phyloP scores from a whole-genome alignment of 2,329 filamentous ascomycete genomes.

The Microcera coccophila region DNA sequence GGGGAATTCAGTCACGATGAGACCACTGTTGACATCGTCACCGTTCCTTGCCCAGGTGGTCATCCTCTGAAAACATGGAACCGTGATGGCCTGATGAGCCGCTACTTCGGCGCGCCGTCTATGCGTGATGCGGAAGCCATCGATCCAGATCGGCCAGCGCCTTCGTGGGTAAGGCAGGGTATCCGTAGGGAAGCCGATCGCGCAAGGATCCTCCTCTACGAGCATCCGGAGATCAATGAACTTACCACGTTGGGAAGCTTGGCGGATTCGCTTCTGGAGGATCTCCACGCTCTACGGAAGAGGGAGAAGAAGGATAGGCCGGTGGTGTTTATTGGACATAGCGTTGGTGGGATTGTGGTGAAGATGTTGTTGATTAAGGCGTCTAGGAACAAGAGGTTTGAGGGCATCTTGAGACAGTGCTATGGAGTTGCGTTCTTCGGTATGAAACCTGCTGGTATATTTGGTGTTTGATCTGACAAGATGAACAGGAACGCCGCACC shows the following conservation, averaged over 20 bases:
- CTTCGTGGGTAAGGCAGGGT: slow-evolving; percentile 52
- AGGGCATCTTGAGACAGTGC: slow-evolving; percentile 50
- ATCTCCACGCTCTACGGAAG: slow-evolving; percentile 36
- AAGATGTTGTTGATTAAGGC: slow-evolving; percentile 54
- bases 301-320: slow-evolving; percentile 42
- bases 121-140: slow-evolving; percentile 36
- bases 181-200: slow-evolving; percentile 45
- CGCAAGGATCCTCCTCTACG: slow-evolving; percentile 50
- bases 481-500: slow-evolving; percentile 55
- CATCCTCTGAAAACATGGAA: slow-evolving; percentile 52
- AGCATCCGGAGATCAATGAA: slow-evolving; percentile 42
- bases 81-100: slow-evolving; percentile 45
- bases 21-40: slow-evolving; percentile 51
- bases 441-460: slow-evolving; percentile 24
- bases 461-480: neutral
- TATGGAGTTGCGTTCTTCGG: slow-evolving; percentile 60
- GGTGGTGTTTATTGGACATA: slow-evolving; percentile 58
- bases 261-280: slow-evolving; percentile 45
- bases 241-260: slow-evolving; percentile 42
- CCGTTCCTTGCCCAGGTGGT: slow-evolving; percentile 52
- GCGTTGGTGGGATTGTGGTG: slow-evolving; percentile 56
- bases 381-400: slow-evolving; percentile 34
- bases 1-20: slow-evolving; percentile 44
- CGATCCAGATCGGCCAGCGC: slow-evolving; percentile 20
- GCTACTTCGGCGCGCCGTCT: slow-evolving; percentile 42